Evolutionary conservation across 75 land plant species (phyloP).

Genomic region (Cunninghamia lanceolata): DNA sequence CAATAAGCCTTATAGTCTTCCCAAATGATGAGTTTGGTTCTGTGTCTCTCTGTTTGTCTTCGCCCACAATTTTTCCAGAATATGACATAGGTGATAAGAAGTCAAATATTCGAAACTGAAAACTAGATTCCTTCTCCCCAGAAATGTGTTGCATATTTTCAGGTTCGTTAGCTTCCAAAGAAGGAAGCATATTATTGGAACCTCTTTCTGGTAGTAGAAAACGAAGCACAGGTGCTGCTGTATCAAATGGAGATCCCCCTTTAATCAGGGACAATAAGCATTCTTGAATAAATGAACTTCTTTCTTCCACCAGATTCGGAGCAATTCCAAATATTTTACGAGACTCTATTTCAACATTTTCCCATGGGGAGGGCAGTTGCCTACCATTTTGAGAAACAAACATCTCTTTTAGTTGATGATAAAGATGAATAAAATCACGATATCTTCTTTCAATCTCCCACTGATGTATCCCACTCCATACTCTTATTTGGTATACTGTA

Average conservation of each 20-base stretch:
- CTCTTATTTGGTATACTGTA: conserved; percentile 38
- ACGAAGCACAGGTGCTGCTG: conserved; percentile 37
- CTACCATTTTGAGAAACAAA: conserved; percentile 15
- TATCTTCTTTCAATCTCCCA: conserved; percentile 50
- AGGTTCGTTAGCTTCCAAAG: conserved; percentile 10
- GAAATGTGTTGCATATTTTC: neutral
- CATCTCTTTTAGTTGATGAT: conserved; percentile 34
- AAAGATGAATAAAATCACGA: conserved; percentile 41
- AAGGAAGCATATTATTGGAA: neutral
- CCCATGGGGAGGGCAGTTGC: conserved; percentile 34
- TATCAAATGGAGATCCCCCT: conserved; percentile 38
- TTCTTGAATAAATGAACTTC: conserved; percentile 35
- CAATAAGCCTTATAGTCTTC: conserved; percentile 33
- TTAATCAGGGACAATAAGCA: conserved; percentile 38
- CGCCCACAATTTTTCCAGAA: neutral
- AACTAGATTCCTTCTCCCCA: neutral
- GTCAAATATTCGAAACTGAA: conserved; percentile 9
- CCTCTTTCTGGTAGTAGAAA: conserved; percentile 31
- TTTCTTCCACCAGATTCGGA: conserved; percentile 37
- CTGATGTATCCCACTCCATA: conserved; percentile 22
- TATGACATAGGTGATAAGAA: conserved; percentile 19
- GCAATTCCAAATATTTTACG: conserved; percentile 42
- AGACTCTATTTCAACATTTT: conserved; percentile 36
- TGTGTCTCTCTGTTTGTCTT: conserved; percentile 10
- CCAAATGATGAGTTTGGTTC: conserved; percentile 19